These are phyloP conservation scores for Diversispora eburnea DNA, from an alignment of 192 early-diverging fungal genomes.

Conservation along the genomic window DNA sequence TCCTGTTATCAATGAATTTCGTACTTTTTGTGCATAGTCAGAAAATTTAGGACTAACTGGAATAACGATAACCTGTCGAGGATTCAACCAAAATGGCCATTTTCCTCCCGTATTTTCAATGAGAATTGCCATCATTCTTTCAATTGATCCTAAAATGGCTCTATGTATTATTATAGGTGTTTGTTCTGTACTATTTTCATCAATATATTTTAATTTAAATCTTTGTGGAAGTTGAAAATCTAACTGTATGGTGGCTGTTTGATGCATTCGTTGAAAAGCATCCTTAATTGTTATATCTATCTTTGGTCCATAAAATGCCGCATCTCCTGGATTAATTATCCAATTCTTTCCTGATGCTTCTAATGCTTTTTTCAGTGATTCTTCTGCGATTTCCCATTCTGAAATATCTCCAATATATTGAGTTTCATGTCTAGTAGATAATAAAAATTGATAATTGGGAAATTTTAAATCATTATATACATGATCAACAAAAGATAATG, in stretches of 20 bases:
- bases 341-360: constrained; percentile 56
- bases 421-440: constrained; percentile 76
- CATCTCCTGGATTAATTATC: constrained; percentile 80
- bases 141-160: constrained; percentile 85
- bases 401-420: constrained; percentile 67
- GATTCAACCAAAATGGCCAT: constrained; percentile 96
- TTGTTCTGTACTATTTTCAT: constrained; percentile 58
- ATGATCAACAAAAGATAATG: constrained; percentile 70
- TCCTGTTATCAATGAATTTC: constrained; percentile 34
- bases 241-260: constrained; percentile 92
- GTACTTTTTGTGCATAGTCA: constrained; percentile 66
- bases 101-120: constrained; percentile 87
- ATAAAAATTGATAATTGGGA: constrained; percentile 66
- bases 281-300: constrained; percentile 88
- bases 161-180: constrained; percentile 94
- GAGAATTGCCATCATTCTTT: constrained; percentile 94
- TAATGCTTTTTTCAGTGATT: constrained; percentile 66
- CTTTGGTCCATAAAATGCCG: constrained; percentile 96
- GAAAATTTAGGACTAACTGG: constrained; percentile 60
- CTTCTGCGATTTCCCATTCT: constrained; percentile 83
- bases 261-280: constrained; percentile 76
- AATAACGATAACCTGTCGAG: constrained; percentile 83
- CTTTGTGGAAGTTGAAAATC: constrained; percentile 92
- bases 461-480: constrained; percentile 82
- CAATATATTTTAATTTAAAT: constrained; percentile 75